phyloP scores from a whole-genome alignment of 352 stramenopile genomes.

The Phytophthora sp. region DNA sequence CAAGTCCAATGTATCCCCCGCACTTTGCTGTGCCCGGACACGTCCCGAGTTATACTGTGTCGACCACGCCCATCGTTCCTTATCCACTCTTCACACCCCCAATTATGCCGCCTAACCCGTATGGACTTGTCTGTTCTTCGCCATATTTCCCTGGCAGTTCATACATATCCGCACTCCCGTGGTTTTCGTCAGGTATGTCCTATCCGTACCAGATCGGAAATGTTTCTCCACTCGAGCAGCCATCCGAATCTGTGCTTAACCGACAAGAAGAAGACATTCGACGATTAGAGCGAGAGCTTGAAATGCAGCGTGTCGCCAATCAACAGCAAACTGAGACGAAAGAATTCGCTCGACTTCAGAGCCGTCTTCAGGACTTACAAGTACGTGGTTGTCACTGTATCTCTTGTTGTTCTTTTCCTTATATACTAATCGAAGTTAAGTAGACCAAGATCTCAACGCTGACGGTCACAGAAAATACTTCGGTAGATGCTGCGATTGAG shows the following conservation, averaged over 20 bases:
- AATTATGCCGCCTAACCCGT: conserved; percentile 16
- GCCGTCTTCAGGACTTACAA: conserved; percentile 29
- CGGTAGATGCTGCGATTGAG: conserved; percentile 7
- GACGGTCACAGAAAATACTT: conserved; percentile 15
- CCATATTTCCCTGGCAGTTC: conserved; percentile 18
- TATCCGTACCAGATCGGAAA: conserved; percentile 9
- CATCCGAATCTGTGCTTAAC: conserved; percentile 8
- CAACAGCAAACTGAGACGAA: conserved; percentile 31
- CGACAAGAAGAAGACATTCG: conserved; percentile 36
- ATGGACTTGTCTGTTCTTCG: conserved; percentile 28
- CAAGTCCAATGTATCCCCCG: conserved; percentile 1
- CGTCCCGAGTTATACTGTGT: conserved; percentile 4
- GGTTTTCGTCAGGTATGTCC: conserved; percentile 7
- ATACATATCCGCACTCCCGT: conserved; percentile 15
- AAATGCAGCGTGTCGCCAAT: conserved; percentile 20
- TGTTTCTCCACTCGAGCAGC: conserved; percentile 6
- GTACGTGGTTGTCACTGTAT: conserved; percentile 20
- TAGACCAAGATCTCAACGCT: conserved; percentile 39
- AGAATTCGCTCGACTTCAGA: conserved; percentile 35
- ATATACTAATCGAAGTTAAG: conserved; percentile 30
- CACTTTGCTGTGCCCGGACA: conserved; percentile 10
- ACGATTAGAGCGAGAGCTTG: conserved; percentile 36
- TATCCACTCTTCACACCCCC: conserved; percentile 13
- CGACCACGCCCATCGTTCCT: not conserved
- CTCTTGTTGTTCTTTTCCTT: not conserved